Base-by-base conservation (phyloP, 345 rosid genomes). In the Populus nigra region DNA sequence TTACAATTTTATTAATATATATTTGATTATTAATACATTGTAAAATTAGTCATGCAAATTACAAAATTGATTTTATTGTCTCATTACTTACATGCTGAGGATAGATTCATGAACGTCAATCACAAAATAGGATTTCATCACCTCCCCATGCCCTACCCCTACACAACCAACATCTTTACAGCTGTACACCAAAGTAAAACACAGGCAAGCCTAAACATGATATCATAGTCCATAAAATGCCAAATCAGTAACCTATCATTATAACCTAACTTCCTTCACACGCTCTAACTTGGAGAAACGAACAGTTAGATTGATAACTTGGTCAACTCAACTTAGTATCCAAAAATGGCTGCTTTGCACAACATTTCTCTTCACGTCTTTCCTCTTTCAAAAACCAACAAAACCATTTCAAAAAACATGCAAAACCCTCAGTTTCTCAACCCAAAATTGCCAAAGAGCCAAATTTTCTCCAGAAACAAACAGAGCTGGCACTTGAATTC, bases 291-390 rank as follows among this genome's bases (percentile, higher is more conserved):
- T 73, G 91, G 91, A 83, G 89, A 85, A 79, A 69, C 82, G 63
- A 76, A 47, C 79, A 36, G 77, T 76, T 71, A 22, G 61, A 18
- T 77, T 65, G 82, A 16, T 77, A 77, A 75, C 85, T 83, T 87
- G 84, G 75, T 61, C 75, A 36, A 57, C 82, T 77, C 83, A 75
- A 79, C 84, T 55, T 80, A 73, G 77, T 23, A 13, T 47, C 81
- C 0, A 71, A 62, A 1, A 79, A 94, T 94, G 98, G 95, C 97
- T n/a, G 84, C 93, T 68, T 84, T 91, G 74, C 89, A 88, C 76
- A 72, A 88, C 77, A 84, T 89, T 68, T 87, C 90, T 57, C 87
- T 93, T 0, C 93, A 76, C 17, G 82, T 91, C 55, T 78, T 88
- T 36, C 82, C 89, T 73, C 86, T 87, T 38, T 84, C 92, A 7